phyloP scores from a whole-genome alignment of 2,329 filamentous ascomycete genomes.

The Pestalotiopsis sp. region DNA sequence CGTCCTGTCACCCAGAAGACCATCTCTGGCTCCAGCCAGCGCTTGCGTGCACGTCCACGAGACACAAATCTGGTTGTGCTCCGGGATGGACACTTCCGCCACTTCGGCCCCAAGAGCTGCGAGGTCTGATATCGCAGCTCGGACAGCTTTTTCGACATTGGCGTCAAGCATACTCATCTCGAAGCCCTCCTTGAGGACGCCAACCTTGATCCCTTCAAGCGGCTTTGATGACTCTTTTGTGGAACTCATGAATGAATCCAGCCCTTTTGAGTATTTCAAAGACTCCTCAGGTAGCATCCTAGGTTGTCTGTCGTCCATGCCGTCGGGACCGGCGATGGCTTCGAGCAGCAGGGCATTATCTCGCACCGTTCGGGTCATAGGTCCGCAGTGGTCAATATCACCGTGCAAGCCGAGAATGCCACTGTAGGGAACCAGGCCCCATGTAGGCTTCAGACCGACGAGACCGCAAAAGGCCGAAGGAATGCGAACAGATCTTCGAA shows the following conservation, averaged over 20 bases:
- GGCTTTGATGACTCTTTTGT: constrained; percentile 10
- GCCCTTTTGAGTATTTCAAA: constrained; percentile 20
- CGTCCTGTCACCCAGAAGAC: not conserved
- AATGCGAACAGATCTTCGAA: not conserved
- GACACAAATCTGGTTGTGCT: constrained; percentile 25
- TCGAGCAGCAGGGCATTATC: constrained; percentile 34
- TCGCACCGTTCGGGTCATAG: constrained; percentile 29
- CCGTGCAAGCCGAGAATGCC: constrained; percentile 32
- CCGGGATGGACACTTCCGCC: constrained; percentile 28
- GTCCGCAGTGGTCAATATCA: constrained; percentile 33
- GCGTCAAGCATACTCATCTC: constrained; percentile 25
- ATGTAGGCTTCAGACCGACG: constrained; percentile 35
- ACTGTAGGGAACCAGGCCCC: constrained; percentile 36
- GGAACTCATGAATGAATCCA: constrained; percentile 14
- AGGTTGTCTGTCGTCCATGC: constrained; percentile 33
- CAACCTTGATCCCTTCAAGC: constrained; percentile 28
- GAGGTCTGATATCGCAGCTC: constrained; percentile 27
- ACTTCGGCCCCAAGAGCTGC: constrained; percentile 29
- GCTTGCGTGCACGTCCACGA: constrained; percentile 18
- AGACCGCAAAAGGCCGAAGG: constrained; percentile 22
- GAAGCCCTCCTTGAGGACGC: constrained; percentile 32
- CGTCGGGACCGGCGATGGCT: constrained; percentile 33
- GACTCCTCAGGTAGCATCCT: constrained; percentile 17
- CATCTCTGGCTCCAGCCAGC: constrained; percentile 7
- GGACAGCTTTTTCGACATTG: constrained; percentile 24